Base-by-base conservation (phyloP, 306 rosid species). In the Castanea mollissima region DNA sequence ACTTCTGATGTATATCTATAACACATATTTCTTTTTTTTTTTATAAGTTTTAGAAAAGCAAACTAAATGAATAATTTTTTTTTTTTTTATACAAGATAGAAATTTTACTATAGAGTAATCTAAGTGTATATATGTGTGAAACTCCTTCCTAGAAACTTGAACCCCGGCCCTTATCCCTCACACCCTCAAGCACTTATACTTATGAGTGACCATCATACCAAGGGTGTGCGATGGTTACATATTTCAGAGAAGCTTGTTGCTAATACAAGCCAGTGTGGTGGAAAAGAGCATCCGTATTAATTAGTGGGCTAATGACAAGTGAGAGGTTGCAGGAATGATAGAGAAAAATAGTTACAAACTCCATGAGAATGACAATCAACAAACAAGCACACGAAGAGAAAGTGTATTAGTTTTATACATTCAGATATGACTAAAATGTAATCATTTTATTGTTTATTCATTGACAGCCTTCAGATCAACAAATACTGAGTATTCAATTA, bases 111-210 rank as follows among this genome's bases (percentile, higher is more conserved):
- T 38, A 38, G 0, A 38, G 1, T 7, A 38, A 38, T 38, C 3
- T 38, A 38, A 38, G 11, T 38, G 2, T 38, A 38, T 38, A 7
- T 38, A 0, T 38, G 0, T 38, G 11, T 38, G 1, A 38, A 38
- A 0, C 3, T 38, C 11, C 1, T 0, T 0, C 3, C 0, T 38
- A 0, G 2, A 38, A 8, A 38, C 3, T 38, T 38, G 0, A 38
- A 8, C 11, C 0, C 0, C 0, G 0, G 11, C 0, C 1, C 46
- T 38, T 38, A 7, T 0, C 46, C 1, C 0, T 38, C 2, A 38
- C 11, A 38, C 3, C 11, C 2, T 2, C 11, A 7, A 7, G 1
- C 46, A 38, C 0, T 7, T 38, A 38, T 7, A 7, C 11, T 38
- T 0, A 0, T 0, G 2, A 38, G 0, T 7, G 1, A 7, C 11